Evolutionary conservation across 2,329 filamentous ascomycete genomes (phyloP).

Genomic region (Aspergillus amoenus): DNA sequence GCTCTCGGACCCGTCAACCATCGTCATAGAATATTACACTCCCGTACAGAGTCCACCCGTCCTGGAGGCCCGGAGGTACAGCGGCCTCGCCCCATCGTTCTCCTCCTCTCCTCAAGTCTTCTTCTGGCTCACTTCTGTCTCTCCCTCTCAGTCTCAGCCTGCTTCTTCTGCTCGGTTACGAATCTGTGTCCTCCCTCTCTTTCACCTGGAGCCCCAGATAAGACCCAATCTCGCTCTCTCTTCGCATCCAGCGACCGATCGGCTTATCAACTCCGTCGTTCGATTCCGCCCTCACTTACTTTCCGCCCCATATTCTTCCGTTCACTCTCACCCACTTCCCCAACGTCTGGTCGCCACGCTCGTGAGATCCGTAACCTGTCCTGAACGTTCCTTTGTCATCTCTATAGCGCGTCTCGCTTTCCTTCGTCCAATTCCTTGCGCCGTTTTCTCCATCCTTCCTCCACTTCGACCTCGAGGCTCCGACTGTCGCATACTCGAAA

Average conservation of each 20-base stretch:
- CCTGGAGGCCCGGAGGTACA: constrained; percentile 1
- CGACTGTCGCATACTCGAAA: constrained; percentile 14
- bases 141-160: constrained; percentile 6
- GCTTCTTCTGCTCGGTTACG: constrained; percentile 15
- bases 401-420: background rate
- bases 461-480: background rate
- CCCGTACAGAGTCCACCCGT: constrained; percentile 4
- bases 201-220: constrained; percentile 15
- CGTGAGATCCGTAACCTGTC: constrained; percentile 11
- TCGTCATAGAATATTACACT: constrained; percentile 15
- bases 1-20: constrained; percentile 19
- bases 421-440: constrained; percentile 4
- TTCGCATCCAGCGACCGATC: constrained; percentile 7
- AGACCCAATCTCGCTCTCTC: constrained; percentile 1
- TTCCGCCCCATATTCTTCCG: constrained; percentile 18
- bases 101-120: background rate
- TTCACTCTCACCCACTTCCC: constrained; percentile 18
- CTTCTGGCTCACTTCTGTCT: background rate
- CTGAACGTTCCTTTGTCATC: constrained; percentile 7
- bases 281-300: constrained; percentile 22
- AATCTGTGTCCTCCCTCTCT: constrained; percentile 17
- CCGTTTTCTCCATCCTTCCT: constrained; percentile 4
- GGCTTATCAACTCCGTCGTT: constrained; percentile 9
- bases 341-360: constrained; percentile 7
- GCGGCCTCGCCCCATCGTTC: constrained; percentile 9